Conservation (phyloP, 225 moss, liverwort and hornwort genomes). For the Marchantia polymorpha region DNA sequence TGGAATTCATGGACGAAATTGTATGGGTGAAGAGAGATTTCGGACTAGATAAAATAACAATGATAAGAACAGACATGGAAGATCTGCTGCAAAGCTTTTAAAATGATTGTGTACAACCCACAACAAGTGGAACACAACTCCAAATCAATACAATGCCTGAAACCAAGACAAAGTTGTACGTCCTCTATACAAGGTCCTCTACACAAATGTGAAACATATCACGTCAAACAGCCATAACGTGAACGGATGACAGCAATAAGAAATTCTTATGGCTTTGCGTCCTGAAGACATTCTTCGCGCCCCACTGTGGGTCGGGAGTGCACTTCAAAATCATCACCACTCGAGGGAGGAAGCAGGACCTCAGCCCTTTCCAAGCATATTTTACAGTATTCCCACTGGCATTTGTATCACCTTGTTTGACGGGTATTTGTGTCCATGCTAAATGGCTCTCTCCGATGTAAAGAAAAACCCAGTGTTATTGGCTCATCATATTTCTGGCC, state of each 20-base stretch:
- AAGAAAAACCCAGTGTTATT: conserved; percentile 2
- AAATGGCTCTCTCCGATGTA: background rate
- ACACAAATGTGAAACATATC: conserved; percentile 8
- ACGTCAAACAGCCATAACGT: background rate
- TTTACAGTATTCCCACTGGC: background rate
- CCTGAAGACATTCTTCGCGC: background rate
- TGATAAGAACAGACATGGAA: background rate
- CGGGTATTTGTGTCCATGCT: background rate
- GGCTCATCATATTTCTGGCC: conserved; percentile 27
- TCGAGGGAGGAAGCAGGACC: background rate
- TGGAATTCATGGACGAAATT: background rate
- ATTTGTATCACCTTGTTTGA: background rate
- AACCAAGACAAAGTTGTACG: background rate
- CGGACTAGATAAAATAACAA: background rate
- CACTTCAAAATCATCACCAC: background rate
- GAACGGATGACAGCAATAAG: background rate
- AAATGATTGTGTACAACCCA: background rate
- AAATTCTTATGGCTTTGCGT: background rate
- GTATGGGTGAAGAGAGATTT: background rate
- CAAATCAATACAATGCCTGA: background rate
- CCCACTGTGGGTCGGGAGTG: background rate
- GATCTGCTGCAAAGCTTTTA: background rate
- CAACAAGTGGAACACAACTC: background rate
- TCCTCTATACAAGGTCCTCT: conserved; percentile 15
- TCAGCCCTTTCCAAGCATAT: background rate